These are phyloP conservation scores for Gossypium australe DNA, from an alignment of 345 rosid species.

Conservation along the genomic window DNA sequence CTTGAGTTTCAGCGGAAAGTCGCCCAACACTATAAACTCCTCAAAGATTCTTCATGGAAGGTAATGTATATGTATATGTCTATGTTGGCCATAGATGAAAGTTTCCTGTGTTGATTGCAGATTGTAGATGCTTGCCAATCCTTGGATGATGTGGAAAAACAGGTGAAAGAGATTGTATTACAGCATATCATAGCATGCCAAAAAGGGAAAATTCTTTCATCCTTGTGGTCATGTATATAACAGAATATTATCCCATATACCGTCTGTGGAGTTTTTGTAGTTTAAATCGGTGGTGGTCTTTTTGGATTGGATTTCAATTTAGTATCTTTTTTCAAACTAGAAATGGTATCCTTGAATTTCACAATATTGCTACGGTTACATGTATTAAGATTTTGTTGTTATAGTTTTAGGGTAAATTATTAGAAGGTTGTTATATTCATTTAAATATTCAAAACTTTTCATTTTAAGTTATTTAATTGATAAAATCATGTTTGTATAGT, in stretches of 20 bases:
- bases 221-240: slow-evolving; percentile 35
- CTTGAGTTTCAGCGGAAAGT: slow-evolving; percentile 85
- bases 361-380: not conserved
- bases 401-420: no score
- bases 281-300: not conserved
- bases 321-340: not conserved
- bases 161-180: slow-evolving; percentile 41
- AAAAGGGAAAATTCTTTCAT: slow-evolving; percentile 48
- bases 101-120: slow-evolving; percentile 27
- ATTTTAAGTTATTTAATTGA: no score
- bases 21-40: slow-evolving; percentile 46
- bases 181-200: slow-evolving; percentile 41
- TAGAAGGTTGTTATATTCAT: no score
- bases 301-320: not conserved
- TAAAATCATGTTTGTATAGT: no score
- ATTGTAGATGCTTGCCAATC: slow-evolving; percentile 50
- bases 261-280: no score
- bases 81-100: not conserved
- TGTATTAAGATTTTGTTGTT: no score
- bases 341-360: not conserved
- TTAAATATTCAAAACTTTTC: no score
- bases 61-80: slow-evolving; percentile 23
- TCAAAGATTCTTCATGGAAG: slow-evolving; percentile 78
- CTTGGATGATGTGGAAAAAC: slow-evolving; percentile 59
- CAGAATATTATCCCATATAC: no score